These are phyloP conservation scores for Fusarium robinianum DNA, from an alignment of 2,329 filamentous ascomycete species.

Conservation along the genomic window DNA sequence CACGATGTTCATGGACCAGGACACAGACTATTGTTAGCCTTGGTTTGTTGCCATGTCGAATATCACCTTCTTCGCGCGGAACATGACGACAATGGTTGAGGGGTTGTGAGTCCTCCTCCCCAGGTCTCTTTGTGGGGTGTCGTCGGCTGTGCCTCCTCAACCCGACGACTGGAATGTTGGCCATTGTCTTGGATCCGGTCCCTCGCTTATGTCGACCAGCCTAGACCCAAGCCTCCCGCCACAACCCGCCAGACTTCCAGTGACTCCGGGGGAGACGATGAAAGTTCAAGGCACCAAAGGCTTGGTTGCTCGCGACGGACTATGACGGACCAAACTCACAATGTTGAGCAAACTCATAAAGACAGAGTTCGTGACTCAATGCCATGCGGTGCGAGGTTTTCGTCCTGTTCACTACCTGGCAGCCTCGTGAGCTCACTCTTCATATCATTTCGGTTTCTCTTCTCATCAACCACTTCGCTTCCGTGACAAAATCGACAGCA, in stretches of 20 bases:
- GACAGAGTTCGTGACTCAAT: constrained; percentile 19
- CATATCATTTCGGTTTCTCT: too few species aligned
- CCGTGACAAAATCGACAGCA: constrained; percentile 4
- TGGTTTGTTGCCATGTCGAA: too few species aligned
- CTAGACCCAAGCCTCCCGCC: constrained; percentile 38
- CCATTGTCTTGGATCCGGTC: constrained; percentile 18
- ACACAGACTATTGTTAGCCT: constrained; percentile 3
- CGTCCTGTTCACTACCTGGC: constrained; percentile 5
- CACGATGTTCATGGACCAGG: constrained; percentile 3
- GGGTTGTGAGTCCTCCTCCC: constrained; percentile 2
- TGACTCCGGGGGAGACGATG: constrained; percentile 22
- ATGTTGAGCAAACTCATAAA: constrained; percentile 22
- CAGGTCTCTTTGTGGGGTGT: constrained; percentile 10
- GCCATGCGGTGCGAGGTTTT: constrained; percentile 4
- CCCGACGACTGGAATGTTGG: constrained; percentile 32
- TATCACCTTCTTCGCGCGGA: too few species aligned
- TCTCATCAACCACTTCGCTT: too few species aligned
- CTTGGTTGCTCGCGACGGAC: constrained; percentile 23
- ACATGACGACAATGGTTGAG: too few species aligned
- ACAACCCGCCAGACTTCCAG: constrained; percentile 28
- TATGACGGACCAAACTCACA: constrained; percentile 30
- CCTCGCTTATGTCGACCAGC: constrained; percentile 25
- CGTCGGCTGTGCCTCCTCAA: constrained; percentile 13
- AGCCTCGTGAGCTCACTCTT: too few species aligned
- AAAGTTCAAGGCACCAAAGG: constrained; percentile 22